Evolutionary conservation across 495 filamentous ascomycete genomes (phyloP), one percentile per base, ranked within the genome.

Genomic region (Poronia punctata): DNA sequence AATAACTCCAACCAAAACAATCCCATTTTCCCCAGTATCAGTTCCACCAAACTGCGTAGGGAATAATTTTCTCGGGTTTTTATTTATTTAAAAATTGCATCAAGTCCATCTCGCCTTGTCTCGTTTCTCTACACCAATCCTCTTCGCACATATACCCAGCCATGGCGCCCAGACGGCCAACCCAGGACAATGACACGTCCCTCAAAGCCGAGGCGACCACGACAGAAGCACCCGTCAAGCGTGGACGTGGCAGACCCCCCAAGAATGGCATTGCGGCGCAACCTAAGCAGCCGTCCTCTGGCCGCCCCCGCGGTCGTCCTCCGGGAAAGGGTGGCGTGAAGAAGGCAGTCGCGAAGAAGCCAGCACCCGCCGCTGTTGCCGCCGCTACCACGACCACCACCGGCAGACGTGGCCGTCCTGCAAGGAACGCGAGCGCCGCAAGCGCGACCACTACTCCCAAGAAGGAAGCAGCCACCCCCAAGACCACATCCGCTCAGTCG

Each of bases 241-340:
- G 68, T 45, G 61, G 62, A 30, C 67, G 68, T 38, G 68, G 68
- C 22, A 64, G 68, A 40, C 68, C 56, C 28, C 58, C 43, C 25
- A 64, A 60, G 52, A 57, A 66, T 31, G 62, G 59, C 35, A 19
- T 61, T 20, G 37, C 57, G 26, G 22, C 47, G 11, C 62, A 67
- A 49, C 45, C 49, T 5, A 64, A 63, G 56, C 54, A 58, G 4
- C 42, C 16, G 10, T 63, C 68, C 17, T 38, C 57, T 19, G 68
- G 68, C 19, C 60, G 63, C 7, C 66, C 66, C 11, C 63, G 68
- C 24, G 68, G 68, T 32, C 51, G 68, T 10, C 68, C 68, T 47
- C 60, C 63, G 36, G 68, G 66, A 40, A 52, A 55, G 14, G 33
- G 16, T 21, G 56, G 57, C 17, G 57, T 60, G 8, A 66, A 66